Percentiles rank a stretch among this genome's conserved stretches.
phyloP scores from a whole-genome alignment of 1,139 yeast species.

The Nematodospora anomalae region DNA sequence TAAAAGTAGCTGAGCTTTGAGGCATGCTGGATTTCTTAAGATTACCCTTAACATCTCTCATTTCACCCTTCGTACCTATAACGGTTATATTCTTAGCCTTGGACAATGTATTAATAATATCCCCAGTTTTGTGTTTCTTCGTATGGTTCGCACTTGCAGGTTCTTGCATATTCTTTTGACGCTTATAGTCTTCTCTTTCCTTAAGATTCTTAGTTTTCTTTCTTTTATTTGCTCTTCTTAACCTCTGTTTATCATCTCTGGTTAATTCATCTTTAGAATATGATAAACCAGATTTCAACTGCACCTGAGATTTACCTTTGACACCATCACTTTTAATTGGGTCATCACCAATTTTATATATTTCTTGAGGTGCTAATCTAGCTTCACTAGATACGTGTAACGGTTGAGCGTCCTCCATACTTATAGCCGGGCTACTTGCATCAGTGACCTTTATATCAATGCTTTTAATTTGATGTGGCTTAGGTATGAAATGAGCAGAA shows the following conservation, averaged over 20 bases:
- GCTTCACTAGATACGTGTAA: slow-evolving; percentile 70
- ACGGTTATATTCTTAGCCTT: slow-evolving; percentile 77
- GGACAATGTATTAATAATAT: slow-evolving; percentile 70
- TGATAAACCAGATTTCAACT: slow-evolving; percentile 77
- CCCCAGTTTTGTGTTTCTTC: slow-evolving; percentile 59
- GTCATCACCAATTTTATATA: slow-evolving; percentile 62
- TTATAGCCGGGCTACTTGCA: slow-evolving; percentile 61
- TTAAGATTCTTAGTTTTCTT: slow-evolving; percentile 61
- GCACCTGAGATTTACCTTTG: slow-evolving; percentile 53
- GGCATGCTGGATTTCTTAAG: slow-evolving; percentile 40
- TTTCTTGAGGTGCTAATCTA: slow-evolving; percentile 94
- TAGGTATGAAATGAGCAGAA: slow-evolving; percentile 92
- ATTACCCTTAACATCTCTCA: slow-evolving; percentile 73
- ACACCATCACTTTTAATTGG: slow-evolving; percentile 47
- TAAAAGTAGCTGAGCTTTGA: slow-evolving; percentile 25
- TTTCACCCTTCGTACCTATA: slow-evolving; percentile 75
- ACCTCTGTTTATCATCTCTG: slow-evolving; percentile 82
- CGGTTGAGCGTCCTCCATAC: slow-evolving; percentile 98
- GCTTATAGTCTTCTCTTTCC: slow-evolving; percentile 30
- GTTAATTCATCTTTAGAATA: slow-evolving; percentile 82
- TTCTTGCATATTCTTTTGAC: slow-evolving; percentile 23
- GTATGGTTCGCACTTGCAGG: slow-evolving; percentile 25
- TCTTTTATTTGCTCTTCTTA: slow-evolving; percentile 85
- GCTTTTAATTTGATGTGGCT: slow-evolving; percentile 72
- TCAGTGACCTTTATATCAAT: slow-evolving; percentile 71